phyloP scores from a whole-genome alignment of 768 basidiomycete species.

The Termitomyces sp. region DNA sequence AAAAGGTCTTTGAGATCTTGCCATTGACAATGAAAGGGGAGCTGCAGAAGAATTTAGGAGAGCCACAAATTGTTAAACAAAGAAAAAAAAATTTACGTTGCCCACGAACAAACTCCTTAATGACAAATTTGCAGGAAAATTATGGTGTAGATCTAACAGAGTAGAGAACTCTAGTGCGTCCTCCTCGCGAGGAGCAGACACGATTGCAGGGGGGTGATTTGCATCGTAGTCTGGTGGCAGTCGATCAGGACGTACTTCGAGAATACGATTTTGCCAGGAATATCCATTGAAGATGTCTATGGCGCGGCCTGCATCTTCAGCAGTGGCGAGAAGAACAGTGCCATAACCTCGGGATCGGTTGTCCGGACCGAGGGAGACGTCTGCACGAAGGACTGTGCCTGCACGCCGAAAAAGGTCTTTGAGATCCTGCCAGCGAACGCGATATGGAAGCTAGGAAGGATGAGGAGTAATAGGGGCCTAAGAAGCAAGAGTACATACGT shows the following conservation, averaged over 20 bases:
- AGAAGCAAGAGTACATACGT: constrained; percentile 50
- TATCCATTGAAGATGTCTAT: constrained; percentile 97
- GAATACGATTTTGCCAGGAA: constrained; percentile 90
- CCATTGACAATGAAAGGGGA: constrained; percentile 95
- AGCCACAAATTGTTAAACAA: background rate
- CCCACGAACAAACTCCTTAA: constrained; percentile 78
- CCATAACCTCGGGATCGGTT: constrained; percentile 93
- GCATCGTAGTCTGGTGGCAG: constrained; percentile 59
- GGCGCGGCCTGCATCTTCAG: constrained; percentile 90
- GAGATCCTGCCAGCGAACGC: constrained; percentile 98
- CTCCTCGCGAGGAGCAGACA: constrained; percentile 6
- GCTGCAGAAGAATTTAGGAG: constrained; percentile 33
- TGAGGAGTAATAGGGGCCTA: background rate
- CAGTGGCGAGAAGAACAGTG: constrained; percentile 90
- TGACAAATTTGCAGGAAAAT: constrained; percentile 19
- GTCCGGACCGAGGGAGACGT: constrained; percentile 76
- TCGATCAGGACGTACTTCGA: constrained; percentile 90
- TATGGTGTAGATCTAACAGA: constrained; percentile 25
- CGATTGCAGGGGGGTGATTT: constrained; percentile 16
- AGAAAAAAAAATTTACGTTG: constrained; percentile 54
- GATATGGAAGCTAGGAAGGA: constrained; percentile 73
- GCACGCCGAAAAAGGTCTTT: constrained; percentile 97
- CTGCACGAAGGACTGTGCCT: constrained; percentile 81
- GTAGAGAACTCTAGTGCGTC: constrained; percentile 11
- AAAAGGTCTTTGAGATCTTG: constrained; percentile 97